Conservation (phyloP, 257 asterid genomes). For the Datura wrightii region DNA sequence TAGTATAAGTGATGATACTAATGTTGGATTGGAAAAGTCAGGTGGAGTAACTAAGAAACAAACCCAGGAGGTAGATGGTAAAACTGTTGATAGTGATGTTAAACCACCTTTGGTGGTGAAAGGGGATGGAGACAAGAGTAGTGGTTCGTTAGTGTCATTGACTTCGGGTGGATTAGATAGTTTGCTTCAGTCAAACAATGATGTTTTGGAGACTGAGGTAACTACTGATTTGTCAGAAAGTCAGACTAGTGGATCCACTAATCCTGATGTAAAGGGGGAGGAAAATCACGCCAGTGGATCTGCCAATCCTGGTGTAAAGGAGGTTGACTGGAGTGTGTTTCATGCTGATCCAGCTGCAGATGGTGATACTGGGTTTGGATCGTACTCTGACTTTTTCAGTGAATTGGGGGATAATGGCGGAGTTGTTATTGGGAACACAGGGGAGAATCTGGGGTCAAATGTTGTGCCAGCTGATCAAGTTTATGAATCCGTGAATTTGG, state of each 20-base stretch:
- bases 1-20: constrained; percentile 57
- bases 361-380: constrained; percentile 63
- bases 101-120: constrained; percentile 22
- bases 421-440: constrained; percentile 33
- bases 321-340: constrained; percentile 91
- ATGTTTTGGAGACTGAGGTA: constrained; percentile 46
- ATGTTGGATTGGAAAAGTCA: constrained; percentile 29
- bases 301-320: constrained; percentile 70
- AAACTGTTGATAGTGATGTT: constrained; percentile 27
- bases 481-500: background rate
- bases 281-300: constrained; percentile 45
- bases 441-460: constrained; percentile 36
- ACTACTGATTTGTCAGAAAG: constrained; percentile 35
- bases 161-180: constrained; percentile 53
- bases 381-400: constrained; percentile 78
- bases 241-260: constrained; percentile 50
- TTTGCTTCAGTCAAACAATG: constrained; percentile 41
- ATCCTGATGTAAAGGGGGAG: constrained; percentile 71
- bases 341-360: constrained; percentile 50
- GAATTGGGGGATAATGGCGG: constrained; percentile 61
- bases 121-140: constrained; percentile 44
- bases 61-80: constrained; percentile 39
- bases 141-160: constrained; percentile 41
- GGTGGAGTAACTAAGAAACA: constrained; percentile 34
- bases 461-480: background rate